Conservation (phyloP, 2,329 filamentous ascomycete genomes). For the Sclerotinia borealis region DNA sequence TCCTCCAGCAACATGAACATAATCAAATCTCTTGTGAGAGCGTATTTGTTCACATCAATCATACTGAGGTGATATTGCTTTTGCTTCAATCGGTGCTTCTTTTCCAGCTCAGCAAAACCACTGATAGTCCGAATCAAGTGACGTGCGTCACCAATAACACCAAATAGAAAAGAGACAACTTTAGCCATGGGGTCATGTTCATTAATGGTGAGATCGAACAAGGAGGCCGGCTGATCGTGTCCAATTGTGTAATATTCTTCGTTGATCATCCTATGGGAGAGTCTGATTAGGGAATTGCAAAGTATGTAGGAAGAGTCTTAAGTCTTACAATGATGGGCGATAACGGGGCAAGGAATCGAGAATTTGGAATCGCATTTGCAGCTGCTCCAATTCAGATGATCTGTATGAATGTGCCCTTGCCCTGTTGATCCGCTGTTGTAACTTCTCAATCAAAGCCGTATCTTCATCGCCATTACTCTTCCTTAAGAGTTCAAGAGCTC, state of each 20-base stretch:
- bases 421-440: slow-evolving; percentile 11
- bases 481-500: slow-evolving; percentile 7
- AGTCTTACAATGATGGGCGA: neutral
- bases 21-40: slow-evolving; percentile 13
- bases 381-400: neutral
- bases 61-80: slow-evolving; percentile 16
- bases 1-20: slow-evolving; percentile 16
- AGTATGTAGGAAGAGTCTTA: neutral
- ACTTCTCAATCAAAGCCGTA: neutral
- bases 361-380: neutral
- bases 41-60: slow-evolving; percentile 15
- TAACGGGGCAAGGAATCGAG: neutral
- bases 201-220: neutral
- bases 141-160: slow-evolving; percentile 15
- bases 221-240: neutral
- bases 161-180: slow-evolving; percentile 15
- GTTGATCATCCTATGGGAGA: neutral
- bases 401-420: neutral
- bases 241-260: slow-evolving; percentile 3
- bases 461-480: neutral
- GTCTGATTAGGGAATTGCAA: neutral
- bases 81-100: neutral
- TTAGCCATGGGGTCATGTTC: neutral
- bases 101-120: slow-evolving; percentile 8
- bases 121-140: slow-evolving; percentile 11